Conservation (phyloP, 345 rosid species). For the Gossypium longicalyx region DNA sequence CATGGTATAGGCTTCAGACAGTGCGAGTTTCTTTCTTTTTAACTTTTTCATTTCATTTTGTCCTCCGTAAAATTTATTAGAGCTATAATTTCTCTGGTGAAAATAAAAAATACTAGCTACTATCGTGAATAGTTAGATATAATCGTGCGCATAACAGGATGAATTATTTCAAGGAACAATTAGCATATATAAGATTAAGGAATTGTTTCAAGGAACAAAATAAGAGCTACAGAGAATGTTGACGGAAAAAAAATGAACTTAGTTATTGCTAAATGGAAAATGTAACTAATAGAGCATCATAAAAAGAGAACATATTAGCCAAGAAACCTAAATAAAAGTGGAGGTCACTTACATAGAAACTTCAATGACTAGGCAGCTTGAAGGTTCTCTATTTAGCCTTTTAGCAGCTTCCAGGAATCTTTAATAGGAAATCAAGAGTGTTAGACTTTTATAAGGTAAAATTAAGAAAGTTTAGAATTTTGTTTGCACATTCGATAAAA, state of each 20-base stretch:
- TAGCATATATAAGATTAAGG: too few species aligned
- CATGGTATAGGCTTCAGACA: background rate
- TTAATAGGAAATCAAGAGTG: conserved; percentile 4
- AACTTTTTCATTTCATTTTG: background rate
- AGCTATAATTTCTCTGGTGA: too few species aligned
- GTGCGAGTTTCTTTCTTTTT: background rate
- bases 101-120: too few species aligned
- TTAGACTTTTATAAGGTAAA: background rate
- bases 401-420: conserved; percentile 85
- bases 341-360: conserved; percentile 63
- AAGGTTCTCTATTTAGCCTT: conserved; percentile 49
- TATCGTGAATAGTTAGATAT: too few species aligned
- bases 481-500: background rate
- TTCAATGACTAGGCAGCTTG: conserved; percentile 71
- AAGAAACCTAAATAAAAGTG: background rate
- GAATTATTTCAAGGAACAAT: too few species aligned
- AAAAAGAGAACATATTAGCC: background rate
- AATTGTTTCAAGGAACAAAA: too few species aligned
- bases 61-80: background rate
- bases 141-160: too few species aligned
- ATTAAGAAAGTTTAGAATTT: background rate
- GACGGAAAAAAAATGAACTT: too few species aligned
- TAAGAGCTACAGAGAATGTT: too few species aligned
- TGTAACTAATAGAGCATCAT: background rate
- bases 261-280: background rate